These are phyloP conservation scores for Kregervanrija fluxuum DNA, from an alignment of 805 yeast genomes.

Conservation along the genomic window DNA sequence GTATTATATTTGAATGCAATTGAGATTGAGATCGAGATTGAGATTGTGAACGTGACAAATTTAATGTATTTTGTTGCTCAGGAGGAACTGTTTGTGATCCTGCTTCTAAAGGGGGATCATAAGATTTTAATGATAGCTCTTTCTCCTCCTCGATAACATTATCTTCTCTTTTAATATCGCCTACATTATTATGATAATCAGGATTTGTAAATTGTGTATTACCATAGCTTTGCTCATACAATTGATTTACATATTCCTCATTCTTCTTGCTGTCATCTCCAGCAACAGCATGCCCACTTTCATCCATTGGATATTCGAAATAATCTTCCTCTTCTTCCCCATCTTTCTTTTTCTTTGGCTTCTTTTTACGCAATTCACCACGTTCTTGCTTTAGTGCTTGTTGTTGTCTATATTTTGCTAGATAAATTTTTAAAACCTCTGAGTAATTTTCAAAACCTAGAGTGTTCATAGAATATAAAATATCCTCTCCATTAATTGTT, in stretches of 20 bases:
- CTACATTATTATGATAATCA: constrained; percentile 19
- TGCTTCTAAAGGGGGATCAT: no score
- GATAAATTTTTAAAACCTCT: constrained; percentile 59
- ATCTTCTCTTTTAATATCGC: not conserved
- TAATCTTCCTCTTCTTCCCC: constrained; percentile 9
- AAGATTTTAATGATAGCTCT: no score
- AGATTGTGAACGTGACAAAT: no score
- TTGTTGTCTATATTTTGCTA: constrained; percentile 65
- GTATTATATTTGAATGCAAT: no score
- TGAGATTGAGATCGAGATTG: no score
- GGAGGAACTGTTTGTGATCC: no score
- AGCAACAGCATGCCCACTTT: not conserved
- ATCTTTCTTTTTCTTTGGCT: constrained; percentile 5
- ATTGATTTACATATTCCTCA: constrained; percentile 23
- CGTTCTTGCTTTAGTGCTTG: constrained; percentile 67
- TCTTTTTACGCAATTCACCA: constrained; percentile 39
- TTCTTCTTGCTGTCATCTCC: not conserved
- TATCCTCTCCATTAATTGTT: constrained; percentile 66
- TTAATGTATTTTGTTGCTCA: no score
- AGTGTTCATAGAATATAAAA: constrained; percentile 54
- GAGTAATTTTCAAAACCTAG: constrained; percentile 66
- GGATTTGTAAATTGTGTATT: constrained; percentile 18
- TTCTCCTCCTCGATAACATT: no score
- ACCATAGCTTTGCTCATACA: constrained; percentile 27
- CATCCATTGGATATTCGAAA: constrained; percentile 4